phyloP scores from a whole-genome alignment of 805 yeast genomes.

The Candida maesae region DNA sequence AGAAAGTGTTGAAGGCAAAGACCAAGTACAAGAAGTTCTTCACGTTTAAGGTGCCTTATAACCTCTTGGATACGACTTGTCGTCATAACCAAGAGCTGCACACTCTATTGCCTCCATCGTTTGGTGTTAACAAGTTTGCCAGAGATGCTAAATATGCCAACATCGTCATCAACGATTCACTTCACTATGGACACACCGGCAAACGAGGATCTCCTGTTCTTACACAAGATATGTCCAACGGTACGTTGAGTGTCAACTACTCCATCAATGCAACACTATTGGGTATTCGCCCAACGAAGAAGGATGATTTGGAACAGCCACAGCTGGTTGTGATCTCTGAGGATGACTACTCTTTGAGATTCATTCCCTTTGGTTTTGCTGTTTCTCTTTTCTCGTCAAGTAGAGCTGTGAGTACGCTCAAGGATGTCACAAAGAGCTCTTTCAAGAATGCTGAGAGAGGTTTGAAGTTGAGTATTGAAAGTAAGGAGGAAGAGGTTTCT shows the following conservation, averaged over 20 bases:
- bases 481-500: constrained; percentile 19
- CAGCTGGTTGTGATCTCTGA: constrained; percentile 32
- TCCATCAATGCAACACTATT: constrained; percentile 55
- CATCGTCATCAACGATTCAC: constrained; percentile 29
- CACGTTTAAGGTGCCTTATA: constrained; percentile 54
- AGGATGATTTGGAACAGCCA: constrained; percentile 11
- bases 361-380: constrained; percentile 38
- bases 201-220: constrained; percentile 51
- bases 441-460: constrained; percentile 18
- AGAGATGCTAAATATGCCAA: constrained; percentile 30
- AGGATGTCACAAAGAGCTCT: constrained; percentile 12
- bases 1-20: constrained; percentile 45
- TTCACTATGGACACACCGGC: constrained; percentile 49
- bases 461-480: constrained; percentile 17
- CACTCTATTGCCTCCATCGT: constrained; percentile 38
- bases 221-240: constrained; percentile 47
- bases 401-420: constrained; percentile 9
- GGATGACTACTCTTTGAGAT: constrained; percentile 34
- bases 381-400: constrained; percentile 20
- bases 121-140: constrained; percentile 34
- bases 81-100: constrained; percentile 40
- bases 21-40: constrained; percentile 53
- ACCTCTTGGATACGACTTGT: constrained; percentile 50
- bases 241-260: constrained; percentile 45
- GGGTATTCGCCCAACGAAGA: constrained; percentile 35